Evolutionary conservation across 495 filamentous ascomycete genomes (phyloP), one percentile per base, ranked within the genome.

Genomic region (Penicillium cinerascens): DNA sequence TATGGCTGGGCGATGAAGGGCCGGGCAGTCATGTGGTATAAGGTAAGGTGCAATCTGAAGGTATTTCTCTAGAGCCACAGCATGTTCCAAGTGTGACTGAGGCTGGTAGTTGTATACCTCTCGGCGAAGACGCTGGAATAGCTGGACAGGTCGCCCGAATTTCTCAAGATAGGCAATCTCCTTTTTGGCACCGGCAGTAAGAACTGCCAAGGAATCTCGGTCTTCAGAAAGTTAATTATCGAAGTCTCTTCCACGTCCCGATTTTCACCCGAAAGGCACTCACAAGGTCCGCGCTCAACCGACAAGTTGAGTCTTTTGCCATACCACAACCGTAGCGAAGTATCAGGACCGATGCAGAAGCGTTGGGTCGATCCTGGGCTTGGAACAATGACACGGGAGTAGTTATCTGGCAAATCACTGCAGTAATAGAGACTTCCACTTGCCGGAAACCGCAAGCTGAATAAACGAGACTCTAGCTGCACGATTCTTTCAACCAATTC

Each of bases 341-440:
- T 56, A 49, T 58, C 58, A 6, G 61, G 61, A 1, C 61, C 55
- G 25, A 64, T 59, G n/a, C 49, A 61, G 40, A 64, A 54, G 4
- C 25, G 45, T 11, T 9, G 22, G n/a, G 40, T 26, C 17, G 23
- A n/a, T 9, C 13, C 16, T 3, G 35, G 15, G 13, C 21, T 41
- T 43, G 29, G 25, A 48, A 54, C 13, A 7, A 22, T 15, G n/a
- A 54, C 21, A 4, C 44, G 38, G 22, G 7, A 22, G 29, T 43
- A 3, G 20, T 38, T 15, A 8, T 20, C 9, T 0, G 47, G 49
- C 17, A 59, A 36, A 36, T 54, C 52, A 26, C 39, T 18, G 15
- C 9, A 36, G 22, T 63, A 59, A 20, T 56, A 63, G 0, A 63
- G 15, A 49, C 60, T 52, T 43, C 56, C 56, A 48, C 54, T 49